A percentile compares a stretch with the other conserved stretches of the same genome.
Conservation (phyloP, 2,329 filamentous ascomycete genomes). For the Geosmithia flava region DNA sequence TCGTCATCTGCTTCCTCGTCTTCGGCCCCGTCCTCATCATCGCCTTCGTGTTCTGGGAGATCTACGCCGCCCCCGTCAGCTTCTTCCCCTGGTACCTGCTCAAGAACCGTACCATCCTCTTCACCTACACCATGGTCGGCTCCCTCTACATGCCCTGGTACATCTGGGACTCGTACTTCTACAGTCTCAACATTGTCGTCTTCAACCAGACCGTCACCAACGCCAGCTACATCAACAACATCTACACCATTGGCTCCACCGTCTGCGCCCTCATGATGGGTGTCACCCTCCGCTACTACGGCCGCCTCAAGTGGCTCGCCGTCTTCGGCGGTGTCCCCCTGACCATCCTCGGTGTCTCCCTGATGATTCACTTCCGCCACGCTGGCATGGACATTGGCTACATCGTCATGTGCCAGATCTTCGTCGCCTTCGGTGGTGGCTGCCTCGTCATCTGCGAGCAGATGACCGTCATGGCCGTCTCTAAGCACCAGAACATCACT, state of each 20-base stretch:
- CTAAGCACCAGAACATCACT: slow-evolving; percentile 48
- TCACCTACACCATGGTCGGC: slow-evolving; percentile 21
- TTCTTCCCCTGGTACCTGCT: slow-evolving; percentile 43
- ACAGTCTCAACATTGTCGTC: slow-evolving; percentile 42
- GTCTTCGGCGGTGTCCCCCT: slow-evolving; percentile 36
- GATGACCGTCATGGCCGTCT: slow-evolving; percentile 47
- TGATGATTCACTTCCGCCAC: slow-evolving; percentile 49
- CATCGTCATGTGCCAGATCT: slow-evolving; percentile 49
- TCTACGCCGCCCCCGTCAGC: slow-evolving; percentile 39
- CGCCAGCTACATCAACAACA: slow-evolving; percentile 33
- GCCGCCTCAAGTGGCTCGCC: slow-evolving; percentile 35
- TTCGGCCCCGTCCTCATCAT: slow-evolving; percentile 46
- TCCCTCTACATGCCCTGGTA: slow-evolving; percentile 32
- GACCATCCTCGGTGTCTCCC: slow-evolving; percentile 39
- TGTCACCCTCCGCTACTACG: slow-evolving; percentile 28
- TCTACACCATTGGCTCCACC: slow-evolving; percentile 34
- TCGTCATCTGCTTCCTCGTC: slow-evolving; percentile 48
- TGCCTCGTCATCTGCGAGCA: slow-evolving; percentile 47
- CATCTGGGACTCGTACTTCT: slow-evolving; percentile 42
- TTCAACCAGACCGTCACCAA: slow-evolving; percentile 25
- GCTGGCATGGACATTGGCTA: slow-evolving; percentile 36
- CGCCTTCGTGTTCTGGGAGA: slow-evolving; percentile 43
- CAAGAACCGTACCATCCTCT: slow-evolving; percentile 29
- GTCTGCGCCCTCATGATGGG: slow-evolving; percentile 35
- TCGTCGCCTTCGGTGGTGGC: slow-evolving; percentile 48